phyloP scores from a whole-genome alignment of 164 flowering plant genomes.

The Berberis vulgaris region DNA sequence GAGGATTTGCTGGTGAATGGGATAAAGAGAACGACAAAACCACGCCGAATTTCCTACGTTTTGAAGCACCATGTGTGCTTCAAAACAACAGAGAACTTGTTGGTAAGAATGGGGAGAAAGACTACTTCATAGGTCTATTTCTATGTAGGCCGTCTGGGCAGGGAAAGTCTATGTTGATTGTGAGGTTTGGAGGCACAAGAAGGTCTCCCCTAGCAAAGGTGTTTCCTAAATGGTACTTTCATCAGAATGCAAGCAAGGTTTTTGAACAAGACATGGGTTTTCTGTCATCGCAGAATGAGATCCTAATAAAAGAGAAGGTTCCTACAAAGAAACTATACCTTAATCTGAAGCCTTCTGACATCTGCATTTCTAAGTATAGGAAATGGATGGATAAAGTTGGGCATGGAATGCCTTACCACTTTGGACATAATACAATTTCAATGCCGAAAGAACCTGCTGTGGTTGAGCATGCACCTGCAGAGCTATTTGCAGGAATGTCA shows the following conservation, averaged over 20 bases:
- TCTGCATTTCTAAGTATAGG: constrained; percentile 87
- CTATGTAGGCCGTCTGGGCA: constrained; percentile 93
- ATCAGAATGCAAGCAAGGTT: constrained; percentile 90
- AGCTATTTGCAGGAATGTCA: constrained; percentile 61
- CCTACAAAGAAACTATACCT: constrained; percentile 77
- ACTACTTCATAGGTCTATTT: constrained; percentile 72
- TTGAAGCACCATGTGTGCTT: constrained; percentile 90
- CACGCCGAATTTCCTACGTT: constrained; percentile 45
- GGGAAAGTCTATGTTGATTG: constrained; percentile 93
- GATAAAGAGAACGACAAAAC: constrained; percentile 44
- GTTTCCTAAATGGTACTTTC: constrained; percentile 82
- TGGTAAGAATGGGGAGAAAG: constrained; percentile 50
- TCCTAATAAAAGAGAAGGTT: constrained; percentile 64
- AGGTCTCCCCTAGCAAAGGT: constrained; percentile 29
- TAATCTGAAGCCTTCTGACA: constrained; percentile 71
- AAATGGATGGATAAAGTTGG: constrained; percentile 99
- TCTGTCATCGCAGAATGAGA: constrained; percentile 89
- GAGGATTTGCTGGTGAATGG: constrained; percentile 95
- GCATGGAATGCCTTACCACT: constrained; percentile 94
- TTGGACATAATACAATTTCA: constrained; percentile 76
- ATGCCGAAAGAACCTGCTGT: constrained; percentile 76
- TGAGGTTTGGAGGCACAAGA: constrained; percentile 71
- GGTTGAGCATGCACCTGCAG: constrained; percentile 96
- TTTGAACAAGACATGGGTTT: constrained; percentile 99
- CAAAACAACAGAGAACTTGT: constrained; percentile 67